phyloP scores from a whole-genome alignment of 2,329 filamentous ascomycete genomes.

The Sporothrix euskadiensis region DNA sequence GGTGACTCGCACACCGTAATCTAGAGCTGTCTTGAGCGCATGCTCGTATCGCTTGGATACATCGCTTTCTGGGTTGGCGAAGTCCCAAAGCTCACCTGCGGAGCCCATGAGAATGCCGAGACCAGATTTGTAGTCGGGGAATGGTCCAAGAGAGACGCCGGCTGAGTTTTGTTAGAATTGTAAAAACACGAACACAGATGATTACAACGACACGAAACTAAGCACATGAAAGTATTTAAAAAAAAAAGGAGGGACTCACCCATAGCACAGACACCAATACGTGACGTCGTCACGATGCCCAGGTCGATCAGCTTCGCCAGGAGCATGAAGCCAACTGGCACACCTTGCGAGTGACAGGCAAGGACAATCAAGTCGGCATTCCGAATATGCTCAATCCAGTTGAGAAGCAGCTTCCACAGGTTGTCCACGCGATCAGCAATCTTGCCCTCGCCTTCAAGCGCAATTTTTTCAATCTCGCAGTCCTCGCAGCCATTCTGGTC shows the following conservation, averaged over 20 bases:
- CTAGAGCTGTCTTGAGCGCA: slow-evolving; percentile 71
- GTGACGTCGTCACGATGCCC: slow-evolving; percentile 73
- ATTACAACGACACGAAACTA: slow-evolving; percentile 5
- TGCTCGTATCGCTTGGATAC: slow-evolving; percentile 80
- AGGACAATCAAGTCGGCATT: slow-evolving; percentile 85
- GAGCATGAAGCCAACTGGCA: slow-evolving; percentile 89
- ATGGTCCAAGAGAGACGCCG: slow-evolving; percentile 90
- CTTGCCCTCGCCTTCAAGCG: slow-evolving; percentile 90
- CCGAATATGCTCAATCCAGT: slow-evolving; percentile 90
- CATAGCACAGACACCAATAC: slow-evolving; percentile 83
- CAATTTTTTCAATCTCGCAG: slow-evolving; percentile 87
- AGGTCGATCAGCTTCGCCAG: slow-evolving; percentile 90
- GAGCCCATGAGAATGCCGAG: slow-evolving; percentile 84
- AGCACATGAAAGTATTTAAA: background rate
- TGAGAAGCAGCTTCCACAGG: slow-evolving; percentile 89
- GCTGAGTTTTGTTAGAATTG: slow-evolving; percentile 49
- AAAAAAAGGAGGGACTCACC: slow-evolving; percentile 41
- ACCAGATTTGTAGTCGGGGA: slow-evolving; percentile 85
- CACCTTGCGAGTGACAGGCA: slow-evolving; percentile 94
- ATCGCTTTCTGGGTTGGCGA: slow-evolving; percentile 75
- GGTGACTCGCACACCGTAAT: slow-evolving; percentile 78
- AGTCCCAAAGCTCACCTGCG: slow-evolving; percentile 93
- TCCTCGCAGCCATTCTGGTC: slow-evolving; percentile 70
- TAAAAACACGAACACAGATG: background rate
- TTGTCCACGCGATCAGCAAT: slow-evolving; percentile 87